phyloP scores from a whole-genome alignment of 805 yeast genomes.

The Saccharomyces cerevisiae region DNA sequence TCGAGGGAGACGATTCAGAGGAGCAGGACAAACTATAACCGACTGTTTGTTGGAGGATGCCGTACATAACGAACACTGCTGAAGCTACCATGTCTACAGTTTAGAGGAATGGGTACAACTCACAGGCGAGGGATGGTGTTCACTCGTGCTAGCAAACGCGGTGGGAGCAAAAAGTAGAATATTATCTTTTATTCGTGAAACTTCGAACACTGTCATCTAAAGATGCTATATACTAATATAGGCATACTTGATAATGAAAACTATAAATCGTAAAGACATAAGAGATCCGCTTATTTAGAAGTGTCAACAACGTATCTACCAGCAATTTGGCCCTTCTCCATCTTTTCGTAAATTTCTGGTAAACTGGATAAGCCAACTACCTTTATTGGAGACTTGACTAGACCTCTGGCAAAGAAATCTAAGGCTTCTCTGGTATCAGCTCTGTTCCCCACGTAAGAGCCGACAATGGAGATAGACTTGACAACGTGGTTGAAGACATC shows the following conservation, averaged over 20 bases:
- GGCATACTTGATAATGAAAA: not conserved
- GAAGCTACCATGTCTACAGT: not conserved
- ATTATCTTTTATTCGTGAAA: not conserved
- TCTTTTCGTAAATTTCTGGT: slow-evolving; percentile 59
- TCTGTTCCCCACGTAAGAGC: slow-evolving; percentile 46
- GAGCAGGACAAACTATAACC: not conserved
- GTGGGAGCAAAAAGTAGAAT: not conserved
- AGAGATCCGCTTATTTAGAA: slow-evolving; percentile 35
- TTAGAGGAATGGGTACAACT: too few species aligned
- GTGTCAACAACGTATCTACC: slow-evolving; percentile 87
- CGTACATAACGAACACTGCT: not conserved
- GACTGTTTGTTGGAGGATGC: too few species aligned
- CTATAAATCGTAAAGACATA: not conserved
- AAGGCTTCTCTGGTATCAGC: slow-evolving; percentile 56
- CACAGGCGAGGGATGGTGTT: not conserved
- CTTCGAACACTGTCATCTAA: not conserved
- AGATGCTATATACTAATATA: not conserved
- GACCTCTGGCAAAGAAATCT: slow-evolving; percentile 64
- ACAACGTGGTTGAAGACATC: slow-evolving; percentile 44
- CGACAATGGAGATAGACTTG: slow-evolving; percentile 39
- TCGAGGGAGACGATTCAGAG: not conserved
- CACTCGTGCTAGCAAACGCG: not conserved
- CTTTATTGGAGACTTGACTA: slow-evolving; percentile 64
- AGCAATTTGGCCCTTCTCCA: slow-evolving; percentile 77
- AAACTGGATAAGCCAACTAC: slow-evolving; percentile 68